Base-by-base conservation (phyloP, 176 grass and related monocot genomes). In the Aegilops bicornis region DNA sequence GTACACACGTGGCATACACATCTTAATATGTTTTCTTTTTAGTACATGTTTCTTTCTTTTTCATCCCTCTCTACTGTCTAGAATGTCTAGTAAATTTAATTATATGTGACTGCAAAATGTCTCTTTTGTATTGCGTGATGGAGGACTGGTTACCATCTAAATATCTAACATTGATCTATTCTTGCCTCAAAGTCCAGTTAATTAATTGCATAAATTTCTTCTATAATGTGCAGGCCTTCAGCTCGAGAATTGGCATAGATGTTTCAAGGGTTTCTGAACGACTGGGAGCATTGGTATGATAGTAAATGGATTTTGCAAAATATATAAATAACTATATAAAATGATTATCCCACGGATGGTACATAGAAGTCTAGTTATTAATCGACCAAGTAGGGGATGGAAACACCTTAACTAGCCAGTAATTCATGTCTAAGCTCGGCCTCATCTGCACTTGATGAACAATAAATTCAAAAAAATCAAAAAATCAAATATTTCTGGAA, bases 181-280 rank as follows among this genome's bases (percentile, higher is more conserved):
- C 2, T 17, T 54, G 50, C 50, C 16, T 54, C 50, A 54, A 54
- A 7, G 5, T 54, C 16, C 16, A 19, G 16, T 54, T 59, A 59
- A 59, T 59, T 59, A 22, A 22, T 59, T 59, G 56, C 19, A 9
- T 22, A 59, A 8, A 37, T 22, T 73, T 75, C 39, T 36, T 61
- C 80, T 83, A 30, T 27, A 11, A 25, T 73, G n/a, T 73, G 78
- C 91, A 96, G 94, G 94, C 91, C 29, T 88, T 91, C 16, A 88
- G 78, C 65, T 76, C 89, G 37, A 88, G 94, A 82, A 96, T 96
- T 76, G 94, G 94, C 14, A 85, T 93, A 65, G 94, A 93, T 7
- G 89, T 80, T 77, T 77, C 72, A 29, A 93, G 73, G 68, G 56
- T 93, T 71, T 81, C 85, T 67, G 82, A 93, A 37, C 93, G 94